A percentile compares a stretch with the other conserved stretches of the same genome.
These are phyloP conservation scores for Cyclotella atomus DNA, from an alignment of 108 stramenopile species.

Conservation along the genomic window DNA sequence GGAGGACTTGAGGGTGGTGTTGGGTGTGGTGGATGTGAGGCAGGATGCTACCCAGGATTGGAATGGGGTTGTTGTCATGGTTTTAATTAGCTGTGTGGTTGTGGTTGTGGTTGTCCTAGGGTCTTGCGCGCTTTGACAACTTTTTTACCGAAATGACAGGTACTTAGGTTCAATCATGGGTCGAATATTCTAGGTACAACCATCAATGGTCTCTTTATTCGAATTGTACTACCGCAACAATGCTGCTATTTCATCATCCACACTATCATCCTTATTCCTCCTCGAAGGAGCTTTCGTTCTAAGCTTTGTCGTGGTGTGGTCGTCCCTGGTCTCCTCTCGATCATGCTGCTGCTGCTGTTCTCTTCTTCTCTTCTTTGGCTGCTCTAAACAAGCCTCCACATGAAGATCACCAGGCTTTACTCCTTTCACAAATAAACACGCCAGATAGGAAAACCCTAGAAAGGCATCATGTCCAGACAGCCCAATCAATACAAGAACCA, in stretches of 20 bases:
- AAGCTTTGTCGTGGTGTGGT: too few species aligned
- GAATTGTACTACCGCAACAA: not conserved
- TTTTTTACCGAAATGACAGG: too few species aligned
- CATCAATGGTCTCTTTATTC: too few species aligned
- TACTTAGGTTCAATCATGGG: too few species aligned
- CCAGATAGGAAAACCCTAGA: slow-evolving; percentile 83
- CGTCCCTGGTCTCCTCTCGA: not conserved
- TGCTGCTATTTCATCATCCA: slow-evolving; percentile 20
- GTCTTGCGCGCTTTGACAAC: too few species aligned
- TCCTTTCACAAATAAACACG: slow-evolving; percentile 70
- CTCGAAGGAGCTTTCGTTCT: too few species aligned
- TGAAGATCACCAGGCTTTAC: slow-evolving; percentile 59
- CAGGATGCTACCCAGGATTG: slow-evolving; percentile 41
- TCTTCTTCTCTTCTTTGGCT: not conserved
- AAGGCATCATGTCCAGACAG: slow-evolving; percentile 80
- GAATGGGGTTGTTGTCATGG: slow-evolving; percentile 12
- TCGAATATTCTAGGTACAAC: too few species aligned
- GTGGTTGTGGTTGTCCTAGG: too few species aligned
- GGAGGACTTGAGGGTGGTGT: not conserved
- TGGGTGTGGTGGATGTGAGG: not conserved
- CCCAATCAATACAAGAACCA: slow-evolving; percentile 64
- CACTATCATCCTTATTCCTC: not conserved
- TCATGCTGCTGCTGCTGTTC: not conserved
- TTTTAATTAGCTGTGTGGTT: too few species aligned
- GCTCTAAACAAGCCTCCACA: slow-evolving; percentile 62